Evolutionary conservation across 768 basidiomycete species (phyloP).

Genomic region (Boletus subcaerulescens): DNA sequence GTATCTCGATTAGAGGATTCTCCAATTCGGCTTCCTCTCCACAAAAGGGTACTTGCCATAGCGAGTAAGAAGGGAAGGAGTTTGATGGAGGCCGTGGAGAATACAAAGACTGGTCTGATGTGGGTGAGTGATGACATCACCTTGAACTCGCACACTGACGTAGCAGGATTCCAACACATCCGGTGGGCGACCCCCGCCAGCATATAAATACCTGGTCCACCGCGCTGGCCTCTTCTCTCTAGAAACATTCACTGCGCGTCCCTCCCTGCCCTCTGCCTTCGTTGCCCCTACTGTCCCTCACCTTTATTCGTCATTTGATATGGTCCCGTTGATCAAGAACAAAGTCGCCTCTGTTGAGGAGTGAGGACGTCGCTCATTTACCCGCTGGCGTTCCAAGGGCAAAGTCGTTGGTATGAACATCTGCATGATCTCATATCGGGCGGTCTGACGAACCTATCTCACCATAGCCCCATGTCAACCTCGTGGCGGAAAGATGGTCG

Average conservation of each 20-base stretch:
- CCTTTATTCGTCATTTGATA: background rate
- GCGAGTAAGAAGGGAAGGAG: background rate
- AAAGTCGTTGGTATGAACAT: constrained; percentile 5
- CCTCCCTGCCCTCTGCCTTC: too few species aligned
- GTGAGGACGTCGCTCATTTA: too few species aligned
- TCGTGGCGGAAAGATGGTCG: background rate
- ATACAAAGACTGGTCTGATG: too few species aligned
- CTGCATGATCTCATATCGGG: background rate
- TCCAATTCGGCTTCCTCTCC: constrained; percentile 20
- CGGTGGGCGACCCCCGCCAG: too few species aligned
- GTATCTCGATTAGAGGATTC: too few species aligned
- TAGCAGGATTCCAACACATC: constrained; percentile 1
- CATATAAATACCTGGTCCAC: background rate
- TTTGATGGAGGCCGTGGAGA: too few species aligned
- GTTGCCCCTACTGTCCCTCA: background rate
- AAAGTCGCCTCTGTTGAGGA: constrained; percentile 11
- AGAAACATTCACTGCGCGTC: background rate
- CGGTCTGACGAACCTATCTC: background rate
- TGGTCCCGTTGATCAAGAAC: constrained; percentile 21
- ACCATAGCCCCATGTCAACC: constrained; percentile 7
- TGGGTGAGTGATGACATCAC: too few species aligned
- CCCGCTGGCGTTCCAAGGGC: constrained; percentile 8
- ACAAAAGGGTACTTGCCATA: too few species aligned
- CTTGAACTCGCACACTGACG: background rate
- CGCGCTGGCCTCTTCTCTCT: background rate